phyloP scores from a whole-genome alignment of 805 yeast genomes.

The Blastobotrys robertii region DNA sequence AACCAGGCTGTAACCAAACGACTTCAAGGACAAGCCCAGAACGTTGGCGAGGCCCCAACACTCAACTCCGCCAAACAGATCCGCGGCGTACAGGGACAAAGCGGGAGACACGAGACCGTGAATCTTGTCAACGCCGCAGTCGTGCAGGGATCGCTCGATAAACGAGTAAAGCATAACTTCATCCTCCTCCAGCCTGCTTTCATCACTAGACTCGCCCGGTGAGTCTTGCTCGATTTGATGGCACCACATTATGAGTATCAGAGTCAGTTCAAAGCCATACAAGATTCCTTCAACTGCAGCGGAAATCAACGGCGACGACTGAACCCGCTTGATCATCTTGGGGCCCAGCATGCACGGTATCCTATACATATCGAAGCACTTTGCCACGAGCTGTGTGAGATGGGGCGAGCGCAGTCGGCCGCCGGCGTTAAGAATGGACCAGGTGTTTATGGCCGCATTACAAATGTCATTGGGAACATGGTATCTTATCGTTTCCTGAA shows the following conservation, averaged over 20 bases:
- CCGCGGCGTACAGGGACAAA: conserved; percentile 21
- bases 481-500: conserved; percentile 14
- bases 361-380: conserved; percentile 19
- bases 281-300: conserved; percentile 16
- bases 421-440: conserved; percentile 5
- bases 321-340: conserved; percentile 16
- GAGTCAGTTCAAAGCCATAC: conserved; percentile 18
- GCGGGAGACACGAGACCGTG: conserved; percentile 19
- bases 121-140: conserved; percentile 14
- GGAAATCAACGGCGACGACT: conserved; percentile 17
- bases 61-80: conserved; percentile 17
- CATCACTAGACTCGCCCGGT: conserved; percentile 5
- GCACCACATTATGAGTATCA: conserved; percentile 23
- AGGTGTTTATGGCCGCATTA: conserved; percentile 11
- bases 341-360: conserved; percentile 19
- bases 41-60: conserved; percentile 22
- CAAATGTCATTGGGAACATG: conserved; percentile 18
- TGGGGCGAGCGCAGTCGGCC: conserved; percentile 11
- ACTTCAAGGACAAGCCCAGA: conserved; percentile 16
- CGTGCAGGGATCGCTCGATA: conserved; percentile 17
- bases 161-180: conserved; percentile 13
- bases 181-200: conserved; percentile 6
- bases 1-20: conserved; percentile 17
- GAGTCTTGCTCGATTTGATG: conserved; percentile 20
- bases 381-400: conserved; percentile 14